phyloP scores from a whole-genome alignment of 2,329 filamentous ascomycete genomes.

The Calonectria fujianensis region DNA sequence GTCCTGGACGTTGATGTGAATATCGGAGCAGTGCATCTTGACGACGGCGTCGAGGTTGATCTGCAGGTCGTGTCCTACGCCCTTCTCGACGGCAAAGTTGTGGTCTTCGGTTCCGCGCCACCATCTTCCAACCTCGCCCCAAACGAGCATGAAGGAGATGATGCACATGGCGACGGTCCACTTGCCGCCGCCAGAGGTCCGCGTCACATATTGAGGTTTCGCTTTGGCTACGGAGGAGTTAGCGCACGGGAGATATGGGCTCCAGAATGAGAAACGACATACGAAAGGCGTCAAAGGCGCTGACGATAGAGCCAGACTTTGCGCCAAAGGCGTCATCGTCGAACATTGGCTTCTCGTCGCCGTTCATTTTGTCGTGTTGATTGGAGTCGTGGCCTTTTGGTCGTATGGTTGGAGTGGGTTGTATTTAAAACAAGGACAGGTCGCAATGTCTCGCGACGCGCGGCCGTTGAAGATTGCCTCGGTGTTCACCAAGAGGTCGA shows the following conservation, averaged over 20 bases:
- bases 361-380: conserved; percentile 78
- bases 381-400: conserved; percentile 39
- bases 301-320: conserved; percentile 79
- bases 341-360: conserved; percentile 79
- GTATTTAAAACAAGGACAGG: conserved; percentile 34
- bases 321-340: conserved; percentile 89
- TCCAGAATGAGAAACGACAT: conserved; percentile 61
- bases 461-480: conserved; percentile 38
- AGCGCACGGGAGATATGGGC: conserved; percentile 32
- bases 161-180: conserved; percentile 91
- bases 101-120: conserved; percentile 89
- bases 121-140: conserved; percentile 88
- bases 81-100: conserved; percentile 95
- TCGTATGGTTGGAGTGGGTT: conserved; percentile 36
- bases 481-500: conserved; percentile 48
- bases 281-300: conserved; percentile 98
- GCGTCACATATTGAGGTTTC: conserved; percentile 92
- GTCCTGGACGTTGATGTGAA: conserved; percentile 99
- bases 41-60: conserved; percentile 97
- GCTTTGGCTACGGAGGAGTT: conserved; percentile 83
- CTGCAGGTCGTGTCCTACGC: conserved; percentile 89
- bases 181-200: conserved; percentile 90
- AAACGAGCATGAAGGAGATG: conserved; percentile 84
- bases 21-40: conserved; percentile 87
- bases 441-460: conserved; percentile 41